Percentiles rank a stretch among this genome's conserved stretches.
Evolutionary conservation across 495 filamentous ascomycete genomes (phyloP).

Genomic region (Podospora pseudopauciseta): DNA sequence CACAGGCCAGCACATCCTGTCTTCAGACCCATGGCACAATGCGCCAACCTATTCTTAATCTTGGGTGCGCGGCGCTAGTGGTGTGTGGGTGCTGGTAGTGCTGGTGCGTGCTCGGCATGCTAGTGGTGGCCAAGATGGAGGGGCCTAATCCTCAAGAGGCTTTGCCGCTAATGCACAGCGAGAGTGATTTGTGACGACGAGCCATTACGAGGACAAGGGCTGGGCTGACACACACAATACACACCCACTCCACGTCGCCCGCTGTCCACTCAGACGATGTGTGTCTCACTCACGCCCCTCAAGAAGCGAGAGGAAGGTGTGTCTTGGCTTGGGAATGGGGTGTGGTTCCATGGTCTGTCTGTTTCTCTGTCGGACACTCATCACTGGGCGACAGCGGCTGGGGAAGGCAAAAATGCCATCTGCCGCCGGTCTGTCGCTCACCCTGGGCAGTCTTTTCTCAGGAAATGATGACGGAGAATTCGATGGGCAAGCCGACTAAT

Average conservation of each 20-base stretch:
- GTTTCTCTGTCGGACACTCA: neutral
- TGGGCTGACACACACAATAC: slow-evolving; percentile 35
- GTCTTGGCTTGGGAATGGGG: neutral
- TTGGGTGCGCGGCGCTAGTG: slow-evolving; percentile 31
- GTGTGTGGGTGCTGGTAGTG: slow-evolving; percentile 21
- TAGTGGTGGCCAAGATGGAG: slow-evolving; percentile 20
- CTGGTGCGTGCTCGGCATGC: no score
- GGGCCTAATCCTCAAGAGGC: slow-evolving; percentile 25
- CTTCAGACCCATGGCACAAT: slow-evolving; percentile 28
- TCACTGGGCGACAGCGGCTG: slow-evolving; percentile 23
- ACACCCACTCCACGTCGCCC: slow-evolving; percentile 22
- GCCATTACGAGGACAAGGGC: slow-evolving; percentile 31
- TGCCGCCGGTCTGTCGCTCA: slow-evolving; percentile 1
- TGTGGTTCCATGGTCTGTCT: slow-evolving; percentile 4
- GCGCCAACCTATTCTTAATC: slow-evolving; percentile 37
- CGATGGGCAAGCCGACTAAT: neutral
- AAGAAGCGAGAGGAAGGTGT: neutral
- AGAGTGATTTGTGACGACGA: slow-evolving; percentile 34
- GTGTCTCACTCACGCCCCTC: slow-evolving; percentile 30
- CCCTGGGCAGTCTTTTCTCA: neutral
- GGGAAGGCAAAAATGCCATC: slow-evolving; percentile 17
- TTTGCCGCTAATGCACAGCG: slow-evolving; percentile 30
- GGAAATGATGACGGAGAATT: slow-evolving; percentile 1
- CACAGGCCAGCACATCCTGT: slow-evolving; percentile 32
- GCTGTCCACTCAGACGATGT: slow-evolving; percentile 17